Evolutionary conservation across 164 flowering plant species (phyloP).

Genomic region (Magnolia kwangsiensis): DNA sequence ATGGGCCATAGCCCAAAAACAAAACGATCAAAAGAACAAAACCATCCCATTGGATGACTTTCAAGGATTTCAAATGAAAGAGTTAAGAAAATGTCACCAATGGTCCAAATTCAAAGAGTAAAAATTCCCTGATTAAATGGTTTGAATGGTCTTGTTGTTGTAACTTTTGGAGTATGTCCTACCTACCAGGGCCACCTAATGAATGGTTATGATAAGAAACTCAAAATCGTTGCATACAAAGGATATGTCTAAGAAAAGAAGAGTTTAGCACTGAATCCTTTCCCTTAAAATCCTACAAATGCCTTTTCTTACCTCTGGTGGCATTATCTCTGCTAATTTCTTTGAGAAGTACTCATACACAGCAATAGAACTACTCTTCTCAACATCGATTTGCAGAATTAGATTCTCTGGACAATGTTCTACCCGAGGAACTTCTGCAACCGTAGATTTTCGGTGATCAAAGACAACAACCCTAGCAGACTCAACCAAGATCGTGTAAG

Average conservation of each 20-base stretch:
- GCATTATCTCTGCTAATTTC: conserved; percentile 29
- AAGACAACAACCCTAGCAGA: conserved; percentile 55
- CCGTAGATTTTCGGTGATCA: conserved; percentile 68
- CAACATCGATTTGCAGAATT: conserved; percentile 41
- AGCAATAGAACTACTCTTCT: conserved; percentile 74
- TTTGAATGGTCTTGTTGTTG: background rate
- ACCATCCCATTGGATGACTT: background rate
- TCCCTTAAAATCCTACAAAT: background rate
- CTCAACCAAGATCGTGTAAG: background rate
- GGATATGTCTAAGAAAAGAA: too few relatives aligned
- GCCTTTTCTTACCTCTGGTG: conserved; percentile 35
- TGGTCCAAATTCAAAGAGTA: background rate
- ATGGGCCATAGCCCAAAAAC: too few relatives aligned
- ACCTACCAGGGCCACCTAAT: background rate
- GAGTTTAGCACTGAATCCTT: background rate
- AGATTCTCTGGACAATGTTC: conserved; percentile 39
- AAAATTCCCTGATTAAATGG: background rate
- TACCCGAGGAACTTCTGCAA: conserved; percentile 22
- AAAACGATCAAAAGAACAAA: background rate
- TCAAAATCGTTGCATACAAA: too few relatives aligned
- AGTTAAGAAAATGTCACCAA: background rate
- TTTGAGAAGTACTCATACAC: conserved; percentile 66
- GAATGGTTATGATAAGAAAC: background rate
- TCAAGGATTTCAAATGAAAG: background rate
- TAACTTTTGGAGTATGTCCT: background rate